Percentiles rank a stretch among this genome's conserved stretches.
These are phyloP conservation scores for Penicillium canescens DNA, from an alignment of 495 filamentous ascomycete genomes.

Conservation along the genomic window DNA sequence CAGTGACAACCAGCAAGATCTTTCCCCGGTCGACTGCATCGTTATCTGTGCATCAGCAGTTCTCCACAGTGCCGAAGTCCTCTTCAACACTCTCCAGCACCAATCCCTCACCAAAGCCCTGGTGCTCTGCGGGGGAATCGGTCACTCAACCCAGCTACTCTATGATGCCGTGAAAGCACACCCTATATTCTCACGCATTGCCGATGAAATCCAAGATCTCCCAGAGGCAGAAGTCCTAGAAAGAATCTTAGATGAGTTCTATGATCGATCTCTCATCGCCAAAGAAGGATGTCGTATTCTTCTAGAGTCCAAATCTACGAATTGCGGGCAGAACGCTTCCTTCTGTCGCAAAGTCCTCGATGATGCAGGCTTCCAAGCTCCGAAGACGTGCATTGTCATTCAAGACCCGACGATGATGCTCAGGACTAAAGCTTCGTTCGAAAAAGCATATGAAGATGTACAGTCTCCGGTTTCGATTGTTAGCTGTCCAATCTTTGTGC, in stretches of 20 bases:
- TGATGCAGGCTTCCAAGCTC: slow-evolving; percentile 8
- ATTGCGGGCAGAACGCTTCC: slow-evolving; percentile 37
- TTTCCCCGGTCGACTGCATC: slow-evolving; percentile 24
- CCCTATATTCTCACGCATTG: slow-evolving; percentile 21
- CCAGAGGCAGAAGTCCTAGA: slow-evolving; percentile 35
- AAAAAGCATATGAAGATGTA: slow-evolving; percentile 24
- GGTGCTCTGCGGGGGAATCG: slow-evolving; percentile 39
- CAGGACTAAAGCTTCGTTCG: slow-evolving; percentile 35
- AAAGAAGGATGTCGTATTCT: slow-evolving; percentile 24
- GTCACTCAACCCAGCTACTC: slow-evolving; percentile 35
- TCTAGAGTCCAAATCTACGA: slow-evolving; percentile 37
- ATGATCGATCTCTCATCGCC: slow-evolving; percentile 17
- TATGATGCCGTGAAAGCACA: slow-evolving; percentile 30
- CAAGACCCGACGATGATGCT: slow-evolving; percentile 43
- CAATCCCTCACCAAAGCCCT: slow-evolving; percentile 24
- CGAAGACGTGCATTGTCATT: slow-evolving; percentile 23
- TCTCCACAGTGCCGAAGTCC: slow-evolving; percentile 10
- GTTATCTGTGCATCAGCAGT: slow-evolving; percentile 34
- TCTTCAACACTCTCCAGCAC: slow-evolving; percentile 16
- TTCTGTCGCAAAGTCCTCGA: slow-evolving; percentile 29
- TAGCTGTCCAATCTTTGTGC: slow-evolving; percentile 33
- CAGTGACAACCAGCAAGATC: slow-evolving; percentile 17
- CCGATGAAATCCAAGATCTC: slow-evolving; percentile 18
- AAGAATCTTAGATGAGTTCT: slow-evolving; percentile 25
- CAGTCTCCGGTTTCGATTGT: slow-evolving; percentile 16